Conservation (phyloP, 2,329 filamentous ascomycete species). For the Colletotrichum musicola region DNA sequence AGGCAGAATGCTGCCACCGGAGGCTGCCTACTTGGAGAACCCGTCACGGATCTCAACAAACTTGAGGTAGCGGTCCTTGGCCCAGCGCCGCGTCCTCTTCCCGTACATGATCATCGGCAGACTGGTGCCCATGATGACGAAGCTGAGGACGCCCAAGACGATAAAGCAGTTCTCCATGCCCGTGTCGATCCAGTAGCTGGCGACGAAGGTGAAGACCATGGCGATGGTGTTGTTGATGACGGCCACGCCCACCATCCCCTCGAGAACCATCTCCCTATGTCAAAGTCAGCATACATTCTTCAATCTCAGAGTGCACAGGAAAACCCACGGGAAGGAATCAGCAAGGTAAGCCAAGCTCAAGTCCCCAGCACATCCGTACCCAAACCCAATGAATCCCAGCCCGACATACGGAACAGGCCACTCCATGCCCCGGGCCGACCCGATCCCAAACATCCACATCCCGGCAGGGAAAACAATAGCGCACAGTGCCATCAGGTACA, state of each 20-base stretch:
- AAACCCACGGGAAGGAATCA: conserved; percentile 61
- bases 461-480: conserved; percentile 63
- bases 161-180: conserved; percentile 63
- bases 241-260: conserved; percentile 70
- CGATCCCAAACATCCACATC: conserved; percentile 66
- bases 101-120: conserved; percentile 68
- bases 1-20: too few species aligned
- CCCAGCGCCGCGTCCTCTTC: conserved; percentile 62
- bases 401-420: conserved; percentile 68
- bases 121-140: conserved; percentile 63
- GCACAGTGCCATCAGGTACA: conserved; percentile 65
- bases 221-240: conserved; percentile 69
- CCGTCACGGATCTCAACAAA: conserved; percentile 63
- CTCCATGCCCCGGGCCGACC: conserved; percentile 61
- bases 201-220: conserved; percentile 66
- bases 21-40: conserved; percentile 21
- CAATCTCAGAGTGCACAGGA: fast-evolving
- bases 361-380: conserved; percentile 70
- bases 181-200: conserved; percentile 61
- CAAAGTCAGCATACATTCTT: neutral
- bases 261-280: conserved; percentile 62
- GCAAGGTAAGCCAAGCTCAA: conserved; percentile 67
- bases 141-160: conserved; percentile 63
- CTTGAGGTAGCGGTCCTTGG: conserved; percentile 57
- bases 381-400: conserved; percentile 69